Percentiles rank a stretch among this genome's conserved stretches.
Evolutionary conservation across 2,329 filamentous ascomycete genomes (phyloP).

Genomic region (Aspergillus eucalypticola): DNA sequence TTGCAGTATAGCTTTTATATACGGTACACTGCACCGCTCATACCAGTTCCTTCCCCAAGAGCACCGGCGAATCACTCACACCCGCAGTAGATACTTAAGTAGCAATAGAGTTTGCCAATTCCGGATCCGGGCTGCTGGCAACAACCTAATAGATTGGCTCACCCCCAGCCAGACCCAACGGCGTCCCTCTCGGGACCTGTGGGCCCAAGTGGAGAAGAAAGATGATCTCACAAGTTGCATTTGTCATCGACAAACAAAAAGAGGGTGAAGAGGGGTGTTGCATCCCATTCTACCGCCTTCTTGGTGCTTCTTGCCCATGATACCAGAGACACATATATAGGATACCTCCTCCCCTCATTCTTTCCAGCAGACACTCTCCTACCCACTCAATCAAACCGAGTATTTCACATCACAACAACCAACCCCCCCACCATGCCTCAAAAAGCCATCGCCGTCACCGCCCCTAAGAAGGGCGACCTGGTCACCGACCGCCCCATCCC

Average conservation of each 20-base stretch:
- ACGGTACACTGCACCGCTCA: too few species aligned
- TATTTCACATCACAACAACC: not conserved
- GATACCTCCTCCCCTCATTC: not conserved
- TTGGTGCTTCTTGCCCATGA: not conserved
- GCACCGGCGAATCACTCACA: not conserved
- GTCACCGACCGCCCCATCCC: slow-evolving; percentile 40
- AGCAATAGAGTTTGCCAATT: not conserved
- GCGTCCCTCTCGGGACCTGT: not conserved
- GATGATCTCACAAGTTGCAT: not conserved
- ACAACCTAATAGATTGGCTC: not conserved
- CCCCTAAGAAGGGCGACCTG: slow-evolving; percentile 27
- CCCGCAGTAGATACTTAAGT: not conserved
- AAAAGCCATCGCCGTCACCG: slow-evolving; percentile 41
- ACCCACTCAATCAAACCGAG: not conserved
- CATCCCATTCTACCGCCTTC: not conserved
- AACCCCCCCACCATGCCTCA: not conserved
- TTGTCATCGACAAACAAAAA: slow-evolving; percentile 1
- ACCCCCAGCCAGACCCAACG: too few species aligned
- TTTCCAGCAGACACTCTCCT: not conserved
- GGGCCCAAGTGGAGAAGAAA: not conserved
- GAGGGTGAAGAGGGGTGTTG: not conserved
- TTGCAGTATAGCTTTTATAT: too few species aligned
- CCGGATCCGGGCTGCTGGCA: not conserved
- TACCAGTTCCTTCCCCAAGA: not conserved
- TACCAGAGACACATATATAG: not conserved